Base-by-base conservation (phyloP, 257 asterid genomes). In the Knoxia roxburghii region DNA sequence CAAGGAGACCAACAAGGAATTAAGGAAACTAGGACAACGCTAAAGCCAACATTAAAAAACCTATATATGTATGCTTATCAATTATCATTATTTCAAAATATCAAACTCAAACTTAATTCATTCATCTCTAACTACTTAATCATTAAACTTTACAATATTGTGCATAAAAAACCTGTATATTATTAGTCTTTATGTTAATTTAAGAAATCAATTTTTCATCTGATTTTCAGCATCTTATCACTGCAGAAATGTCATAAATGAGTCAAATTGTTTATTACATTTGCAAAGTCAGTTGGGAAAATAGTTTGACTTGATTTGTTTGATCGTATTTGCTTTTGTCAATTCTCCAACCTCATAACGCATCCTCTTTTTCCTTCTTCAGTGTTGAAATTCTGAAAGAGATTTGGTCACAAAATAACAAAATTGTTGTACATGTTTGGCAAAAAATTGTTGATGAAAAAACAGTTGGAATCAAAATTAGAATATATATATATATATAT, bases 141-240 rank as follows among this genome's bases (percentile, higher is more conserved):
- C n/a, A n/a, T n/a, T n/a, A n/a, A n/a, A n/a, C n/a, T n/a, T n/a
- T n/a, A n/a, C n/a, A n/a, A n/a, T n/a, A n/a, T n/a, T n/a, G n/a
- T n/a, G n/a, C n/a, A n/a, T n/a, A n/a, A n/a, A n/a, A n/a, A n/a
- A n/a, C 97, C 68, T 84, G 69, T 78, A 90, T 96, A 63, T 84
- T 93, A n/a, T n/a, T n/a, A n/a, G n/a, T 2, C 43, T 29, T 32
- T n/a, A 2, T 32, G 43, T 14, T 56, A 3, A 15, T 27, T 4
- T 13, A 29, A 56, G 65, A 20, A 64, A 46, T 14, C 21, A 12
- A 18, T 17, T 46, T 8, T 8, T 6, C 23, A 17, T 20, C 4
- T 64, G 45, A 48, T 29, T 29, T 64, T 18, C 45, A 18, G 48
- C 29, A 49, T 65, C 17, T 48, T 5, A 4, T 14, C n/a, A 30